phyloP scores from a whole-genome alignment of 2,329 filamentous ascomycete species.

The Aspergillus puulaauensis region DNA sequence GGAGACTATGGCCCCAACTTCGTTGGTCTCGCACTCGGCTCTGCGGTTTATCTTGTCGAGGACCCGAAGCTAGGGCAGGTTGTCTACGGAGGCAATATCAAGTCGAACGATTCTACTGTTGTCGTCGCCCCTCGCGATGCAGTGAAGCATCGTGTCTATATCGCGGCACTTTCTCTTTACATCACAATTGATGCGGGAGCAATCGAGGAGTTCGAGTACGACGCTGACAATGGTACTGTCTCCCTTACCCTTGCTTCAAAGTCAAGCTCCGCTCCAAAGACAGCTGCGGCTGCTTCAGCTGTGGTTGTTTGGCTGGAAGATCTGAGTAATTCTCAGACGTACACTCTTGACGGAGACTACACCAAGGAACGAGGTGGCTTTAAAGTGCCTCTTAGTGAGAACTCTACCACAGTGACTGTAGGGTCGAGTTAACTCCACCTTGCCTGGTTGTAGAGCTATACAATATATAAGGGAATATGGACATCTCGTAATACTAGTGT shows the following conservation, averaged over 20 bases:
- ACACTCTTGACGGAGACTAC: neutral
- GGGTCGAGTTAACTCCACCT: no score
- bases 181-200: neutral
- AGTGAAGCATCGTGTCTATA: neutral
- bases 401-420: no score
- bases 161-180: neutral
- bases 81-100: constrained; percentile 49
- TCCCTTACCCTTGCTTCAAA: neutral
- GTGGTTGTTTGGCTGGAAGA: neutral
- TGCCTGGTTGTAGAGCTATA: no score
- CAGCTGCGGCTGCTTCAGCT: neutral
- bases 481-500: no score
- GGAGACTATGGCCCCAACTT: constrained; percentile 61
- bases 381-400: neutral
- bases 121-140: neutral
- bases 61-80: constrained; percentile 49
- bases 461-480: no score
- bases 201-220: neutral
- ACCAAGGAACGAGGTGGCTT: neutral
- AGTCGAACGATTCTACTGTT: neutral
- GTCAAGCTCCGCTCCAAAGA: neutral
- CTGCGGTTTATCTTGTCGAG: constrained; percentile 51
- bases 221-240: neutral
- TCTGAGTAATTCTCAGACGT: neutral
- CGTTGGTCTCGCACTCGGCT: constrained; percentile 51